Conservation (phyloP, 768 basidiomycete genomes). For the Basidioascus undulatus region DNA sequence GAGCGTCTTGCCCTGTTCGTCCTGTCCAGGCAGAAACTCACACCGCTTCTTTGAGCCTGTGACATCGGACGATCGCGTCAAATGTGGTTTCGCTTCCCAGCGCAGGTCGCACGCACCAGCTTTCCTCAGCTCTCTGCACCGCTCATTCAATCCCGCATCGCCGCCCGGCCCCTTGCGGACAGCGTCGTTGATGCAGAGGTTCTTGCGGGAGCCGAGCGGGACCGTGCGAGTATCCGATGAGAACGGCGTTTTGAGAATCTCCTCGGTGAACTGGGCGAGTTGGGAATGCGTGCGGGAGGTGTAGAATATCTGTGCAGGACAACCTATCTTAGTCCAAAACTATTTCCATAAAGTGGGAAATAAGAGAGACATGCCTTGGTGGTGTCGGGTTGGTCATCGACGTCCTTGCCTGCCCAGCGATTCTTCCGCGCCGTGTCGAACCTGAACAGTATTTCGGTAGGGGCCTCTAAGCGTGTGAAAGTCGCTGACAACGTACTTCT, state of each 20-base stretch:
- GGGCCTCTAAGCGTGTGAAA: no score
- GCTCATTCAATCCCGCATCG: constrained; percentile 23
- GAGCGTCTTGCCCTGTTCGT: constrained; percentile 44
- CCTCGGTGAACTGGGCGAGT: constrained; percentile 67
- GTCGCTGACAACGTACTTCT: no score
- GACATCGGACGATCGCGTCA: no score
- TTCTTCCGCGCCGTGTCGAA: constrained; percentile 2
- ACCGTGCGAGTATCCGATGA: constrained; percentile 32
- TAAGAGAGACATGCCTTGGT: constrained; percentile 21
- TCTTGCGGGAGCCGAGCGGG: constrained; percentile 70
- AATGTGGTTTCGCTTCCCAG: no score
- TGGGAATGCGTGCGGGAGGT: constrained; percentile 93
- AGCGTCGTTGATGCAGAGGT: constrained; percentile 74
- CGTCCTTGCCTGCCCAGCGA: not conserved
- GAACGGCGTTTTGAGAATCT: constrained; percentile 47
- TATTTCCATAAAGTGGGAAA: not conserved
- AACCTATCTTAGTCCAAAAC: constrained; percentile 13
- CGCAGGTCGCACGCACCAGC: not conserved
- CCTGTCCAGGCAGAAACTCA: constrained; percentile 42
- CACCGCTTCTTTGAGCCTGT: constrained; percentile 32
- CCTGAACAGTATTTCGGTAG: no score
- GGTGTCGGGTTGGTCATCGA: constrained; percentile 26
- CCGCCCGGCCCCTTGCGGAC: constrained; percentile 27
- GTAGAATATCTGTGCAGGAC: constrained; percentile 37
- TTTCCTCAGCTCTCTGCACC: constrained; percentile 6